phyloP scores from a whole-genome alignment of 2,329 filamentous ascomycete species.

The Ceratocystis harringtonii region DNA sequence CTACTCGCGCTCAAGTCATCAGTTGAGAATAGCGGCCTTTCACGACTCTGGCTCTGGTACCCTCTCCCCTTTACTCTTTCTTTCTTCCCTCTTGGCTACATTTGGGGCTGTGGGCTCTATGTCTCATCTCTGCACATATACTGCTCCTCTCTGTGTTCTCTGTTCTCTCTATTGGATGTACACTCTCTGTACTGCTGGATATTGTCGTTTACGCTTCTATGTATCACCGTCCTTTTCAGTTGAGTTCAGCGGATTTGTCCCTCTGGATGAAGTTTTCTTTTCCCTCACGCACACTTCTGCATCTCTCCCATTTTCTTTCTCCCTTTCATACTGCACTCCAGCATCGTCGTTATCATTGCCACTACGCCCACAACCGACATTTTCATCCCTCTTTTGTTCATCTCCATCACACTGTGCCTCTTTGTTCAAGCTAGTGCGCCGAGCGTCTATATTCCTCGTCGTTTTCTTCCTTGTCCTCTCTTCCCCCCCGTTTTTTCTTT shows the following conservation, averaged over 20 bases:
- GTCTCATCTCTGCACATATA: slow-evolving; percentile 9
- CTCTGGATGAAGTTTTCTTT: neutral
- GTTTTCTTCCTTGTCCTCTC: slow-evolving; percentile 1
- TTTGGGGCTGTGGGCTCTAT: slow-evolving; percentile 9
- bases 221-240: slow-evolving; percentile 4
- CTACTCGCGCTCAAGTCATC: slow-evolving; percentile 7
- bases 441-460: neutral
- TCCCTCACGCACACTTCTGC: neutral
- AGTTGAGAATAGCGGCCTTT: neutral
- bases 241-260: slow-evolving; percentile 1
- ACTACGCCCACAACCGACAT: too few species aligned
- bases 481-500: neutral
- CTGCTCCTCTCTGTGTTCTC: slow-evolving; percentile 1
- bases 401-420: neutral
- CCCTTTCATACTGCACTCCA: slow-evolving; percentile 1
- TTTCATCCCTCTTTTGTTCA: neutral
- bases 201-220: slow-evolving; percentile 7
- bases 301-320: slow-evolving; percentile 4
- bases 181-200: slow-evolving; percentile 10
- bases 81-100: neutral
- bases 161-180: slow-evolving; percentile 8
- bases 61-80: slow-evolving; percentile 1
- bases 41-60: slow-evolving; percentile 1
- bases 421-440: neutral
- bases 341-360: neutral